Base-by-base conservation (phyloP, 495 filamentous ascomycete species). In the Hyaloscypha finlandica region DNA sequence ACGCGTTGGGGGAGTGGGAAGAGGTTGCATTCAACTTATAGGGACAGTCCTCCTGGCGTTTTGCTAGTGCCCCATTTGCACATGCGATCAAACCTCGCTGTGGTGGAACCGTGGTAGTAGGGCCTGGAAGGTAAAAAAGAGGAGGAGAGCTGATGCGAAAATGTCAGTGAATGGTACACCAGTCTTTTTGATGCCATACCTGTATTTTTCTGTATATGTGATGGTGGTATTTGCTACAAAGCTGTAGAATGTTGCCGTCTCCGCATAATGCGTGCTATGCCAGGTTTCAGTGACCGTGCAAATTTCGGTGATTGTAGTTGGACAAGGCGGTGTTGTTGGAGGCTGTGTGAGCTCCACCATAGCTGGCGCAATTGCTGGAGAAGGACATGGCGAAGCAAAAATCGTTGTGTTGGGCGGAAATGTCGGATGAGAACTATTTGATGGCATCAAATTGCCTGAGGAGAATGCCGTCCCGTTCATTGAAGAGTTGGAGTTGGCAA, bases 221-320 rank as follows among this genome's bases (percentile, higher is more conserved):
- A 71, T 65, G 8, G 69, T 71, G 6, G 68, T 48, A 39, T 56
- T 48, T 30, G 39, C 31, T 39, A 68, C 59, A 33, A 71, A 71
- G 53, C 69, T 71, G 48, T 57, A 71, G 6, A 71, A 22, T 30
- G 69, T 71, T 19, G 58, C 61, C 2, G 69, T 68, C n/a, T 58
- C 56, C 0, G 61, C 56, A 68, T 71, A 71, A 35, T 68, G 65
- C 22, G 69, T 71, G 54, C 65, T 68, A 63, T 71, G 65, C 69
- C 69, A 71, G 8, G 61, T 71, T 56, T 71, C 69, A 6, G 69
- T 71, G 22, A 65, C 52, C 4, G 62, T 71, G 19, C 55, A 71
- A 16, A 65, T 71, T 20, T 31, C 61, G 2, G 68, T 64, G 9
- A 33, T 30, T 55, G 32, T 52, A 42, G 31, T 45, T 59, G 60